Percentiles rank a stretch among this genome's conserved stretches.
Evolutionary conservation across 2,329 filamentous ascomycete species (phyloP).

Genomic region (Talaromyces rugulosus): DNA sequence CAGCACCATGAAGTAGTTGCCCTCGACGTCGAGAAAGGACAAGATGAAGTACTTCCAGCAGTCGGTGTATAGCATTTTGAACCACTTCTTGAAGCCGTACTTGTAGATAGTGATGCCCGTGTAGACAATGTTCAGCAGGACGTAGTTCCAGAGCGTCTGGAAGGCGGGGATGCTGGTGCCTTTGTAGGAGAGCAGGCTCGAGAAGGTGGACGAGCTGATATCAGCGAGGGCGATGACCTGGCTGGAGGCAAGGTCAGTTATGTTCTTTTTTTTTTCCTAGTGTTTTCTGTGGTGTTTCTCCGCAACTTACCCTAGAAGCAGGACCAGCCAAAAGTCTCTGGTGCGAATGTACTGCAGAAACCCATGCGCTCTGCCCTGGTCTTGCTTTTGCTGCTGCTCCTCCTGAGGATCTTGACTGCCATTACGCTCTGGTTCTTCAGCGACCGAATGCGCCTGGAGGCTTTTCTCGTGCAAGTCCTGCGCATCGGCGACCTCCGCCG

Average conservation of each 20-base stretch:
- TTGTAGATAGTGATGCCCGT: constrained; percentile 72
- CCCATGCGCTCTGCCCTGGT: not conserved
- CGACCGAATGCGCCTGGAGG: constrained; percentile 1
- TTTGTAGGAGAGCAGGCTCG: constrained; percentile 62
- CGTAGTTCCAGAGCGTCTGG: constrained; percentile 93
- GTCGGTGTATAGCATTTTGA: constrained; percentile 59
- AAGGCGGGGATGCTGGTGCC: constrained; percentile 86
- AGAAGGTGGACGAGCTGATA: constrained; percentile 89
- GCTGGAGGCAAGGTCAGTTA: constrained; percentile 28
- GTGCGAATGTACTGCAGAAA: constrained; percentile 12
- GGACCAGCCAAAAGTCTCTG: constrained; percentile 11
- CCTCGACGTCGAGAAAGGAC: constrained; percentile 88
- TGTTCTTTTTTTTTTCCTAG: not conserved
- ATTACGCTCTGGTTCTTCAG: constrained; percentile 3
- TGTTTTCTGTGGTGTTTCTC: not conserved
- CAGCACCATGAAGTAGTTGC: constrained; percentile 96
- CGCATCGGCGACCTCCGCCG: constrained; percentile 1
- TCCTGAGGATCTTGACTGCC: constrained; percentile 1
- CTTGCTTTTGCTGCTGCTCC: constrained; percentile 2
- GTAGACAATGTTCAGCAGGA: constrained; percentile 77
- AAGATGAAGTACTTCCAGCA: constrained; percentile 95
- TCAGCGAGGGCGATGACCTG: constrained; percentile 86
- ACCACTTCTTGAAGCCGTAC: constrained; percentile 71
- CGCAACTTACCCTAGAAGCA: constrained; percentile 7
- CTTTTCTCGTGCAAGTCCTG: constrained; percentile 6